A percentile compares a stretch with the other conserved stretches of the same genome.
Conservation (phyloP, 164 flowering plant genomes). For the Magnolia kwangsiensis region DNA sequence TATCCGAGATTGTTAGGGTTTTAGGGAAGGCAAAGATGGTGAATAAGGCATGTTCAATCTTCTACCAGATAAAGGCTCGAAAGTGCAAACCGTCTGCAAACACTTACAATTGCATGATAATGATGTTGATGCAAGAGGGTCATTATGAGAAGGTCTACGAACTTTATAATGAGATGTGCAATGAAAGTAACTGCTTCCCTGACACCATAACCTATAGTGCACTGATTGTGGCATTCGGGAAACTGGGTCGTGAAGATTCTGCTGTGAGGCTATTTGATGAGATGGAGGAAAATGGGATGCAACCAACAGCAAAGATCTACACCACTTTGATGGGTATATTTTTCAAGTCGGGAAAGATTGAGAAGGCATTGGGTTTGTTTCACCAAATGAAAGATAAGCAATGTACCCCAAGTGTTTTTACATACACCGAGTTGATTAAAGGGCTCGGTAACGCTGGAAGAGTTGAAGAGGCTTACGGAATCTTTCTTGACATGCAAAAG, state of each 20-base stretch:
- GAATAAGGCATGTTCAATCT: constrained; percentile 72
- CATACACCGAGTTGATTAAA: constrained; percentile 86
- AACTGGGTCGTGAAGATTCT: constrained; percentile 65
- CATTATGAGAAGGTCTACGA: constrained; percentile 82
- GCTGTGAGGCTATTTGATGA: constrained; percentile 81
- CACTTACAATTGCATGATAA: constrained; percentile 68
- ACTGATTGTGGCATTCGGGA: constrained; percentile 62
- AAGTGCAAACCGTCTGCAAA: constrained; percentile 65
- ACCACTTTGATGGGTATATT: constrained; percentile 62
- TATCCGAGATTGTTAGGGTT: constrained; percentile 64
- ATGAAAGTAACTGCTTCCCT: constrained; percentile 67
- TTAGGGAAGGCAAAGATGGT: constrained; percentile 86
- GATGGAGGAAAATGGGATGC: constrained; percentile 82
- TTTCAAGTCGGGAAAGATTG: constrained; percentile 59
- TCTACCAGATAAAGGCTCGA: constrained; percentile 66
- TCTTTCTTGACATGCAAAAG: constrained; percentile 47
- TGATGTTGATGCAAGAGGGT: constrained; percentile 80
- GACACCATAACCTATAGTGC: constrained; percentile 79
- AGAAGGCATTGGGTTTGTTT: constrained; percentile 57
- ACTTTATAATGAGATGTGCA: constrained; percentile 88
- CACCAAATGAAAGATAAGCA: constrained; percentile 60
- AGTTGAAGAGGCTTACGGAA: constrained; percentile 71
- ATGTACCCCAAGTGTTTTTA: constrained; percentile 70
- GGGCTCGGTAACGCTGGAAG: constrained; percentile 79
- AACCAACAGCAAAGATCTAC: constrained; percentile 77